Percentiles rank a stretch among this genome's conserved stretches.
Conservation (phyloP, 768 basidiomycete genomes). For the Tylopilus subfusipes region DNA sequence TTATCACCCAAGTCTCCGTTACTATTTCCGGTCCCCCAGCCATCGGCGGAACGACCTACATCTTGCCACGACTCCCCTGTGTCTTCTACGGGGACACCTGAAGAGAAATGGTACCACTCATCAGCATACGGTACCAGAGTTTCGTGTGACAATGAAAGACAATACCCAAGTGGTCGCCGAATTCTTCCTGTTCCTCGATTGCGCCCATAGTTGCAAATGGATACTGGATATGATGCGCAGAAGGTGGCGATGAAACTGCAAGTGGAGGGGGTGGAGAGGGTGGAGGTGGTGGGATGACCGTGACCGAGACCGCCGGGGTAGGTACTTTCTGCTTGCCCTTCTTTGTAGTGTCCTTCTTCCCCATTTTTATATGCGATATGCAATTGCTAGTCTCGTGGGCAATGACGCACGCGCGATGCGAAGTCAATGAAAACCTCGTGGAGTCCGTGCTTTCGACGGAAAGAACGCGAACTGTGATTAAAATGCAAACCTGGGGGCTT, state of each 20-base stretch:
- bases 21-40: slow-evolving; percentile 30
- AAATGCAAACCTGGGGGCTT: slow-evolving; percentile 9
- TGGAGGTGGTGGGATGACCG: slow-evolving; percentile 10
- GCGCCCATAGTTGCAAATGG: slow-evolving; percentile 17
- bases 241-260: slow-evolving; percentile 20
- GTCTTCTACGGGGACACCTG: slow-evolving; percentile 18
- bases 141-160: slow-evolving; percentile 3
- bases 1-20: slow-evolving; percentile 12
- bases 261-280: slow-evolving; percentile 10
- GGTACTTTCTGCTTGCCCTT: slow-evolving; percentile 34
- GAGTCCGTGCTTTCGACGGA: slow-evolving; percentile 12
- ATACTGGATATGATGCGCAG: slow-evolving; percentile 25
- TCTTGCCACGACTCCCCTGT: slow-evolving; percentile 28
- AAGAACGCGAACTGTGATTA: slow-evolving; percentile 5
- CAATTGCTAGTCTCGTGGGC: slow-evolving; percentile 19
- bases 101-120: neutral
- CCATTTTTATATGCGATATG: slow-evolving; percentile 24
- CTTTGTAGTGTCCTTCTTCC: slow-evolving; percentile 27
- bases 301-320: slow-evolving; percentile 2
- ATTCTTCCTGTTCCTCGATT: slow-evolving; percentile 28
- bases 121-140: slow-evolving; percentile 9
- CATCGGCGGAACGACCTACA: slow-evolving; percentile 21
- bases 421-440: slow-evolving; percentile 31
- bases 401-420: slow-evolving; percentile 29
- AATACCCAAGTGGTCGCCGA: slow-evolving; percentile 19